Percentiles rank a stretch among this genome's conserved stretches.
Evolutionary conservation across 2,329 filamentous ascomycete genomes (phyloP).

Genomic region (Scedosporium boydii): DNA sequence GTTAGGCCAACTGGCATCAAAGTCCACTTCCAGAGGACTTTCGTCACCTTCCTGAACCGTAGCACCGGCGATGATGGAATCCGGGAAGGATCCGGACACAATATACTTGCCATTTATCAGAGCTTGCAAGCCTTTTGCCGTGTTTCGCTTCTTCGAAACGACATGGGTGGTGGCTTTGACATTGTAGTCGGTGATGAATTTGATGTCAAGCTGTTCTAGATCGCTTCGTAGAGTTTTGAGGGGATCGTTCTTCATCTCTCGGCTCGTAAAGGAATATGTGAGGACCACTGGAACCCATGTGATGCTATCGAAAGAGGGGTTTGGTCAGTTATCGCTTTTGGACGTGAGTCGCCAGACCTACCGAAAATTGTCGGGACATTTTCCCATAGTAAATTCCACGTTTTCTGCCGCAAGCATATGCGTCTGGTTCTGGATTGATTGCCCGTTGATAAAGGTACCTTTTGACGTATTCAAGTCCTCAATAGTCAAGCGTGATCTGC

Average conservation of each 20-base stretch:
- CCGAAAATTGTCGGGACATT: conserved; percentile 55
- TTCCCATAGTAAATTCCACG: conserved; percentile 63
- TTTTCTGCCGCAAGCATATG: conserved; percentile 41
- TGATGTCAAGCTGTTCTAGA: conserved; percentile 82
- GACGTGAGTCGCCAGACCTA: conserved; percentile 20
- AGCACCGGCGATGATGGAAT: conserved; percentile 57
- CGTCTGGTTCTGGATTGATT: conserved; percentile 54
- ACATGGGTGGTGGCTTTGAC: conserved; percentile 71
- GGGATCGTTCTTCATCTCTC: conserved; percentile 58
- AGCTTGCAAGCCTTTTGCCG: conserved; percentile 75
- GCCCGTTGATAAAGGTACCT: conserved; percentile 70
- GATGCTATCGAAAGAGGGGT: conserved; percentile 40
- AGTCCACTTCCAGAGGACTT: conserved; percentile 65
- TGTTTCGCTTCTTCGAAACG: conserved; percentile 82
- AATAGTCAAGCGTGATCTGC: conserved; percentile 61
- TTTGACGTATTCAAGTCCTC: conserved; percentile 77
- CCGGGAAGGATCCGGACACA: conserved; percentile 64
- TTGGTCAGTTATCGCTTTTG: background rate
- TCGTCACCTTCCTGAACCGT: conserved; percentile 39
- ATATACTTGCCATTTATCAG: conserved; percentile 73
- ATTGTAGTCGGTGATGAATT: conserved; percentile 66
- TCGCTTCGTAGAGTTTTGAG: conserved; percentile 51
- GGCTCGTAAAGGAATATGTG: conserved; percentile 66
- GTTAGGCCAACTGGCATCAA: conserved; percentile 69
- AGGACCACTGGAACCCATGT: conserved; percentile 75